Conservation (phyloP, 2,329 filamentous ascomycete genomes). For the Ceratocystiopsis sp. region DNA sequence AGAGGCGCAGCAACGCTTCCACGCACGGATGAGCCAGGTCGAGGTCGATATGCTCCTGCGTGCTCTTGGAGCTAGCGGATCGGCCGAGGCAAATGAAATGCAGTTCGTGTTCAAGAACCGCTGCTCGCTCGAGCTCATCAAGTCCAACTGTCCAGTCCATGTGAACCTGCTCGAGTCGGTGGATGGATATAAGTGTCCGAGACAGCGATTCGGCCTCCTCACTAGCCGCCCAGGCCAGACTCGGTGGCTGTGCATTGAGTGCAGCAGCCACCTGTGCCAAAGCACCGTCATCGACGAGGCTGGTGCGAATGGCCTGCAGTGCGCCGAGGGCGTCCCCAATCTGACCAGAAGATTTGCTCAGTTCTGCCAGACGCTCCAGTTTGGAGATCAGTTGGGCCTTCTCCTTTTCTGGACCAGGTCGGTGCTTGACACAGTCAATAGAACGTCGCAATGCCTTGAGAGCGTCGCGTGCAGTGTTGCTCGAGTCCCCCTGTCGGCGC, state of each 20-base stretch:
- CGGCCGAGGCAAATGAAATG: constrained; percentile 26
- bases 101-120: constrained; percentile 43
- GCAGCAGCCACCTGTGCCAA: constrained; percentile 34
- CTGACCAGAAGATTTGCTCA: constrained; percentile 35
- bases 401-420: constrained; percentile 35
- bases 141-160: constrained; percentile 39
- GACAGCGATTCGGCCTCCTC: constrained; percentile 35
- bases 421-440: constrained; percentile 41
- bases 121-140: constrained; percentile 32
- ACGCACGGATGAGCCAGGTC: constrained; percentile 28
- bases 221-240: constrained; percentile 33
- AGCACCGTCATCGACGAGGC: constrained; percentile 40
- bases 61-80: constrained; percentile 12
- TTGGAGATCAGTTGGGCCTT: constrained; percentile 45
- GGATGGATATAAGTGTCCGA: constrained; percentile 40
- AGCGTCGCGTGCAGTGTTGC: constrained; percentile 17
- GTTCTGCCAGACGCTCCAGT: constrained; percentile 47
- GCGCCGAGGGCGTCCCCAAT: constrained; percentile 40
- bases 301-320: constrained; percentile 42
- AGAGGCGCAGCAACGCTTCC: constrained; percentile 30
- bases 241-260: constrained; percentile 32
- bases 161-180: constrained; percentile 39
- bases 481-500: constrained; percentile 14
- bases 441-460: constrained; percentile 45
- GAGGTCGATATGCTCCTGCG: constrained; percentile 13